A percentile compares a stretch with the other conserved stretches of the same genome.
Evolutionary conservation across 441 rosid genomes (phyloP).

Genomic region (Erodium texanum): DNA sequence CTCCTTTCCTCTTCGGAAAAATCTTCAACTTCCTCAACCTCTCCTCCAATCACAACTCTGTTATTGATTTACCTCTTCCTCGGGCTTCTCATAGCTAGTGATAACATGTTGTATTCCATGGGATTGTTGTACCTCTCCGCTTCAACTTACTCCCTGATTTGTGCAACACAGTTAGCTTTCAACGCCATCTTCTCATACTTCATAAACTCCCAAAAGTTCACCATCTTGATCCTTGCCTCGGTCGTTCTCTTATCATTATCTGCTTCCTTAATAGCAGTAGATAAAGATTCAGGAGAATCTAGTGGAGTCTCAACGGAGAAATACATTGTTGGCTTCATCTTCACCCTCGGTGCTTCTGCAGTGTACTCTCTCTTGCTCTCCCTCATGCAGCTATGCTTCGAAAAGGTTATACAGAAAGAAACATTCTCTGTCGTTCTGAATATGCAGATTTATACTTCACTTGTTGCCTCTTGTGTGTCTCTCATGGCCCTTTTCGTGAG

Average conservation of each 20-base stretch:
- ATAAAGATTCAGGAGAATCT: conserved; percentile 51
- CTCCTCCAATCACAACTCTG: conserved; percentile 38
- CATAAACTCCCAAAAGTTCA: conserved; percentile 78
- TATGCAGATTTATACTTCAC: conserved; percentile 66
- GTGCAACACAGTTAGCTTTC: conserved; percentile 74
- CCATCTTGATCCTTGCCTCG: conserved; percentile 56
- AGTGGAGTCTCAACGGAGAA: conserved; percentile 51
- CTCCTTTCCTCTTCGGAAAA: conserved; percentile 35
- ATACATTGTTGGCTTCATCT: conserved; percentile 50
- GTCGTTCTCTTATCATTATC: conserved; percentile 68
- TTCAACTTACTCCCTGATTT: conserved; percentile 85
- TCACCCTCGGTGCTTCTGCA: conserved; percentile 62
- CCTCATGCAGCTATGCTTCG: conserved; percentile 67
- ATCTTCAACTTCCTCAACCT: conserved; percentile 26
- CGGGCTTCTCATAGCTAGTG: conserved; percentile 61
- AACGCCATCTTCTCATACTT: conserved; percentile 75
- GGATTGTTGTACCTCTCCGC: conserved; percentile 82
- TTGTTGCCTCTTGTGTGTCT: conserved; percentile 51
- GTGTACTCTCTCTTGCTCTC: conserved; percentile 73
- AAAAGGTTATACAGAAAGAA: conserved; percentile 55
- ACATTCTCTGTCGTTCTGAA: conserved; percentile 64
- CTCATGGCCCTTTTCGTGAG: conserved; percentile 57
- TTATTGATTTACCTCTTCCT: conserved; percentile 47
- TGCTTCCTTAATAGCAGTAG: conserved; percentile 59
- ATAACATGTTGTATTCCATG: conserved; percentile 62